Conservation (phyloP, 1,139 yeast genomes). For the Zhuliangozyma parablackwelliae region DNA sequence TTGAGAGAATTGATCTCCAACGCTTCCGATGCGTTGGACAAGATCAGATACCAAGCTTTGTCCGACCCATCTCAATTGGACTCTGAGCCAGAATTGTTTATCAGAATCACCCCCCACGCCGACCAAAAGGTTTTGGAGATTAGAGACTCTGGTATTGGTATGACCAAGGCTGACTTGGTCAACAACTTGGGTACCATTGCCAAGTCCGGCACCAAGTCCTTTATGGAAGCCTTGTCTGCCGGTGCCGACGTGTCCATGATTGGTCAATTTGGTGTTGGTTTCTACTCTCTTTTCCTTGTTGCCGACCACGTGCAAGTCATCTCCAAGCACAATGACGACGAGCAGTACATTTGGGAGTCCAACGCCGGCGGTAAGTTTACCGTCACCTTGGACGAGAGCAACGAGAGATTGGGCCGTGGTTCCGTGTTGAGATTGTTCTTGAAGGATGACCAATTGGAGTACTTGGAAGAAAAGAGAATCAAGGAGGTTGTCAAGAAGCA, state of each 20-base stretch:
- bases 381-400: conserved; percentile 82
- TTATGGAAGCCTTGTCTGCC: conserved; percentile 98
- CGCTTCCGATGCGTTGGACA: conserved; percentile 83
- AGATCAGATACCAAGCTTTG: conserved; percentile 94
- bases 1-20: conserved; percentile 98
- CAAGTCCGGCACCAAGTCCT: conserved; percentile 98
- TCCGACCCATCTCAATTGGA: conserved; percentile 90
- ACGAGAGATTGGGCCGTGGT: conserved; percentile 93
- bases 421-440: conserved; percentile 90
- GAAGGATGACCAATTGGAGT: conserved; percentile 98
- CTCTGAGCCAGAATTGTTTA: conserved; percentile 92
- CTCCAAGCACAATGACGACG: conserved; percentile 98
- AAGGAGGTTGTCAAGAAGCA: conserved; percentile 99
- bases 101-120: conserved; percentile 95
- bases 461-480: conserved; percentile 98
- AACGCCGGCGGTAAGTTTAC: conserved; percentile 99
- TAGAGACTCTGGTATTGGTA: conserved; percentile 99
- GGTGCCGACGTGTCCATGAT: conserved; percentile 99
- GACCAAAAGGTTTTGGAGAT: conserved; percentile 92
- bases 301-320: conserved; percentile 99
- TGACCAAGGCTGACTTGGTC: conserved; percentile 98
- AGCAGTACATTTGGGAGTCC: conserved; percentile 99
- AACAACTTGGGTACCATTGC: conserved; percentile 99
- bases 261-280: conserved; percentile 99
- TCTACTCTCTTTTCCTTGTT: conserved; percentile 98